A percentile compares a stretch with the other conserved stretches of the same genome.
phyloP scores from a whole-genome alignment of 306 rosid genomes.

The Vigna angularis region DNA sequence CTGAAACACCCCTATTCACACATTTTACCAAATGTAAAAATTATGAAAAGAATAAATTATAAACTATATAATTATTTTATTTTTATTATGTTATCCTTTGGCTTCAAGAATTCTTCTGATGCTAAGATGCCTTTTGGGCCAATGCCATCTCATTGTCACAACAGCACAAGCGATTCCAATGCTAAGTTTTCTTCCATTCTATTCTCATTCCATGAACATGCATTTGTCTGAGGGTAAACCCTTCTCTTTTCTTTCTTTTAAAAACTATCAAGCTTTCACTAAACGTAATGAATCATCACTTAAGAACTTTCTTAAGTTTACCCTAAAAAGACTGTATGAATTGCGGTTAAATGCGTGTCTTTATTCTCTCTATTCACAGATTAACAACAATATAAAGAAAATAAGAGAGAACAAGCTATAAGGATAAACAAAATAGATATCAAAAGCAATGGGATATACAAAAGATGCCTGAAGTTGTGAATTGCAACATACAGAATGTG shows the following conservation, averaged over 20 bases:
- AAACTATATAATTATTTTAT: background rate
- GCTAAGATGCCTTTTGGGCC: constrained; percentile 24
- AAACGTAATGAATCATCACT: constrained; percentile 17
- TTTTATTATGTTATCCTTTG: constrained; percentile 12
- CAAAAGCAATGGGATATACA: constrained; percentile 29
- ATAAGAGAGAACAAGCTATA: background rate
- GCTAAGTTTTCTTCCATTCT: background rate
- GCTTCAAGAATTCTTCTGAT: constrained; percentile 13
- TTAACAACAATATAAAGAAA: constrained; percentile 9
- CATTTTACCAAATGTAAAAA: too few relatives aligned
- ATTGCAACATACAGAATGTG: constrained; percentile 29
- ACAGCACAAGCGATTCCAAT: constrained; percentile 34
- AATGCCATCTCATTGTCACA: background rate
- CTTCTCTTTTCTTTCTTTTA: background rate
- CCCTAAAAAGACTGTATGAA: constrained; percentile 5
- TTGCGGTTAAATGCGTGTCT: constrained; percentile 18
- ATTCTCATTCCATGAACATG: background rate
- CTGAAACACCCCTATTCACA: too few relatives aligned
- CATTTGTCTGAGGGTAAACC: background rate
- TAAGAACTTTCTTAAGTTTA: constrained; percentile 10
- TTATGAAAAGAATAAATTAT: too few relatives aligned
- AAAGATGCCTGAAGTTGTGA: constrained; percentile 29
- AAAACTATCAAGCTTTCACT: constrained; percentile 16
- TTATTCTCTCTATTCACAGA: constrained; percentile 25
- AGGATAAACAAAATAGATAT: constrained; percentile 3